Evolutionary conservation across 345 rosid genomes (phyloP).

Genomic region (Rhizophora mangle): DNA sequence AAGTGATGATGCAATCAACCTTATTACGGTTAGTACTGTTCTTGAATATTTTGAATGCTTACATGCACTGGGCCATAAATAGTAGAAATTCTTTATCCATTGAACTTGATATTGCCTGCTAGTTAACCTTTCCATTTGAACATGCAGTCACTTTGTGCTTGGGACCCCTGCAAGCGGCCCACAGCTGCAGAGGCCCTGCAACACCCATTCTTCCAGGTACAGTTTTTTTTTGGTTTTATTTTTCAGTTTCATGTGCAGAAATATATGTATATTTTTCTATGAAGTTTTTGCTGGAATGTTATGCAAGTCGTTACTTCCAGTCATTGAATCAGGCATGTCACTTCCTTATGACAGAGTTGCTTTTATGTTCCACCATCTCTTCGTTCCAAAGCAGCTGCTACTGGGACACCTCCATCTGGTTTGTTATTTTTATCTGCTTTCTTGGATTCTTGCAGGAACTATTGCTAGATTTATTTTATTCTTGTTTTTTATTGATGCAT

Average conservation of each 20-base stretch:
- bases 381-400: constrained; percentile 47
- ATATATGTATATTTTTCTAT: neutral
- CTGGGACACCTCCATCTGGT: constrained; percentile 78
- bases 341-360: constrained; percentile 57
- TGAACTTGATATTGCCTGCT: neutral
- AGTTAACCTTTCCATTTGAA: constrained; percentile 4
- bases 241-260: neutral
- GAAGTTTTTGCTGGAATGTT: no score
- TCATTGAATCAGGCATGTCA: neutral
- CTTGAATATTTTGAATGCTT: neutral
- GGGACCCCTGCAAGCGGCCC: constrained; percentile 93
- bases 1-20: constrained; percentile 60
- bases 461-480: neutral
- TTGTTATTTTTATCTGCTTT: neutral
- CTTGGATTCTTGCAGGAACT: neutral
- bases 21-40: constrained; percentile 48
- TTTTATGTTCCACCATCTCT: constrained; percentile 86
- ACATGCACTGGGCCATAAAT: no score
- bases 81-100: no score
- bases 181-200: constrained; percentile 85
- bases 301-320: neutral
- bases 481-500: no score
- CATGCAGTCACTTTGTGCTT: constrained; percentile 74
- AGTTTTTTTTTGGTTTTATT: neutral
- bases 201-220: constrained; percentile 94